These are phyloP conservation scores for Ilex aquifolium DNA, from an alignment of 257 asterid species.

Conservation along the genomic window DNA sequence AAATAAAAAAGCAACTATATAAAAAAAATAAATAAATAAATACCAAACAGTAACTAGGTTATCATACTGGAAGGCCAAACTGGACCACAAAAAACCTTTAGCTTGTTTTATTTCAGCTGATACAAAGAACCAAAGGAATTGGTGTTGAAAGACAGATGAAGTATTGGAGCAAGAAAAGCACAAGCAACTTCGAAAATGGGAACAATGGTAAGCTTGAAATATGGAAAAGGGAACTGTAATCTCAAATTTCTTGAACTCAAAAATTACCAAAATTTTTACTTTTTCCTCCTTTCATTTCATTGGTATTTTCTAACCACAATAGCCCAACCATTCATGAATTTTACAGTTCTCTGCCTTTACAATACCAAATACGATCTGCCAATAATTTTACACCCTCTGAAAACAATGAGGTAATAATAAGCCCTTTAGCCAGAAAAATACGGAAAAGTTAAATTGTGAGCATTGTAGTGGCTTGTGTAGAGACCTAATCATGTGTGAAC, in stretches of 20 bases:
- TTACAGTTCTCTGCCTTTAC: conserved; percentile 4
- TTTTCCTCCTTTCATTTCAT: conserved; percentile 2
- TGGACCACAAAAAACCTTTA: too few species aligned
- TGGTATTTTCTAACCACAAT: not conserved
- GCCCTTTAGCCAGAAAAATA: conserved; percentile 4
- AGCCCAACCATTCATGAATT: conserved; percentile 10
- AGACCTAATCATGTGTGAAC: conserved; percentile 1
- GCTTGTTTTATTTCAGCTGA: too few species aligned
- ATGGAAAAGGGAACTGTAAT: too few species aligned
- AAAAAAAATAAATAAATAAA: too few species aligned
- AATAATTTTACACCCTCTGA: conserved; percentile 7
- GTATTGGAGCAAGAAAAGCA: too few species aligned
- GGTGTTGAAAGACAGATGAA: too few species aligned
- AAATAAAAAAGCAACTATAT: too few species aligned
- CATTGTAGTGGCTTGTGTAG: not conserved
- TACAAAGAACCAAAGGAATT: too few species aligned
- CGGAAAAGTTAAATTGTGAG: conserved; percentile 1
- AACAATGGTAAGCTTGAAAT: too few species aligned
- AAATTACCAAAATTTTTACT: not conserved
- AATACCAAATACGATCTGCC: conserved; percentile 4
- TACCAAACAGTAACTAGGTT: too few species aligned
- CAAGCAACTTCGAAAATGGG: too few species aligned
- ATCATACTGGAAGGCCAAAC: too few species aligned
- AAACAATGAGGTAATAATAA: not conserved
- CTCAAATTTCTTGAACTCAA: not conserved